A percentile compares a stretch with the other conserved stretches of the same genome.
Evolutionary conservation across 192 early-diverging fungal genomes (phyloP).

Genomic region (Mortierella antarctica): DNA sequence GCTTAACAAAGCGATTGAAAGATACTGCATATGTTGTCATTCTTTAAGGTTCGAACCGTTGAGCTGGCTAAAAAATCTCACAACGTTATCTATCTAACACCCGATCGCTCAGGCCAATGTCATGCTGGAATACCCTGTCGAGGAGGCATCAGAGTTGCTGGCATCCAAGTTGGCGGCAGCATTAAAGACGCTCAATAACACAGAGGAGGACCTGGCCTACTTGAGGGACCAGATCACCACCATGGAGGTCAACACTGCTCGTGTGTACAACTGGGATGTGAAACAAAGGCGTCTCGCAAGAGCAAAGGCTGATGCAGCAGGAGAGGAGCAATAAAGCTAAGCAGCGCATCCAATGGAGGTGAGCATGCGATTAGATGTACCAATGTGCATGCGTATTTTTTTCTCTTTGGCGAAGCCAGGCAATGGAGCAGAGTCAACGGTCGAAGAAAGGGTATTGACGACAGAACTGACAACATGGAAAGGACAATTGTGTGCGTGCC

Average conservation of each 20-base stretch:
- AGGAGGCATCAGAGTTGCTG: conserved; percentile 86
- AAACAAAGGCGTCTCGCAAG: conserved; percentile 74
- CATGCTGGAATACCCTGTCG: conserved; percentile 95
- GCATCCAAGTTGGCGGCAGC: conserved; percentile 80
- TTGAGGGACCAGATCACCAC: conserved; percentile 97
- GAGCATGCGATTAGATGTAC: neutral
- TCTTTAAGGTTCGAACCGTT: neutral
- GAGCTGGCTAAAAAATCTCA: neutral
- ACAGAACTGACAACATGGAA: neutral
- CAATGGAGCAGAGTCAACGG: neutral
- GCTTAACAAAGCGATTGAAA: neutral
- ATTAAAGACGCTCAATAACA: conserved; percentile 74
- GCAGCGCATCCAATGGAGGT: neutral
- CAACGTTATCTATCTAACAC: conserved; percentile 3
- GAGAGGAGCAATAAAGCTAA: conserved; percentile 13
- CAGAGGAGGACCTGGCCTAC: conserved; percentile 92
- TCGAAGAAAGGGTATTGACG: neutral
- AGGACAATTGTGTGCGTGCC: too few relatives aligned
- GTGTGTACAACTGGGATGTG: conserved; percentile 99
- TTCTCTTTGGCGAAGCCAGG: too few relatives aligned
- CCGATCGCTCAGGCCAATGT: conserved; percentile 81
- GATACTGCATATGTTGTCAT: neutral
- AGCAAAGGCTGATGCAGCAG: conserved; percentile 50
- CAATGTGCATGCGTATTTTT: too few relatives aligned
- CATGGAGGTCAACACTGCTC: conserved; percentile 98